phyloP scores from a whole-genome alignment of 2,329 filamentous ascomycete genomes.

The Monilinia laxa region DNA sequence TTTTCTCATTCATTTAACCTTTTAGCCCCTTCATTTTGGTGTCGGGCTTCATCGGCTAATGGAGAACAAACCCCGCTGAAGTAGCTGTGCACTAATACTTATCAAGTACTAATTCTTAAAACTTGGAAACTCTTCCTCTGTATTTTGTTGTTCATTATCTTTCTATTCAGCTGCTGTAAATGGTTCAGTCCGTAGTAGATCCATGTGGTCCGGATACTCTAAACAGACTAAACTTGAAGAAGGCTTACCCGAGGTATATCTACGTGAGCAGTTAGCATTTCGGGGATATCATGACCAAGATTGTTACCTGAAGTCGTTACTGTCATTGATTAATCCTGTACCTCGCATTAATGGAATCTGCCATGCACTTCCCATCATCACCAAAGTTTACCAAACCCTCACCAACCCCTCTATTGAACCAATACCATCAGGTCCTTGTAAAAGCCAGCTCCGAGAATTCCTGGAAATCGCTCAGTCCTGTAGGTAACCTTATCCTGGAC shows the following conservation, averaged over 20 bases:
- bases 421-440: neutral
- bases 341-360: neutral
- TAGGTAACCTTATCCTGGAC: slow-evolving; percentile 12
- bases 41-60: neutral
- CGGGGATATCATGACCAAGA: neutral
- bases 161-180: neutral
- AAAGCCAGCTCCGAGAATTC: slow-evolving; percentile 1
- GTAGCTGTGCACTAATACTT: neutral
- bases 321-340: slow-evolving; percentile 1
- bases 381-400: neutral
- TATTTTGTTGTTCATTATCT: neutral
- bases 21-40: slow-evolving; percentile 8
- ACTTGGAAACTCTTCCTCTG: neutral
- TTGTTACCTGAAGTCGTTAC: slow-evolving; percentile 13
- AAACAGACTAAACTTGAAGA: neutral
- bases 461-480: slow-evolving; percentile 1
- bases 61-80: neutral
- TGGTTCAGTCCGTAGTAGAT: neutral
- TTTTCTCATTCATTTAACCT: neutral
- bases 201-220: neutral
- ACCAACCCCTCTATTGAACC: slow-evolving; percentile 4
- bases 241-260: slow-evolving; percentile 4
- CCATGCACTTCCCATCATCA: neutral
- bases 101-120: neutral
- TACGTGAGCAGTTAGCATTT: neutral